These are phyloP conservation scores for Crithidia fasciculata DNA, from an alignment of 208 protist species.

Conservation along the genomic window DNA sequence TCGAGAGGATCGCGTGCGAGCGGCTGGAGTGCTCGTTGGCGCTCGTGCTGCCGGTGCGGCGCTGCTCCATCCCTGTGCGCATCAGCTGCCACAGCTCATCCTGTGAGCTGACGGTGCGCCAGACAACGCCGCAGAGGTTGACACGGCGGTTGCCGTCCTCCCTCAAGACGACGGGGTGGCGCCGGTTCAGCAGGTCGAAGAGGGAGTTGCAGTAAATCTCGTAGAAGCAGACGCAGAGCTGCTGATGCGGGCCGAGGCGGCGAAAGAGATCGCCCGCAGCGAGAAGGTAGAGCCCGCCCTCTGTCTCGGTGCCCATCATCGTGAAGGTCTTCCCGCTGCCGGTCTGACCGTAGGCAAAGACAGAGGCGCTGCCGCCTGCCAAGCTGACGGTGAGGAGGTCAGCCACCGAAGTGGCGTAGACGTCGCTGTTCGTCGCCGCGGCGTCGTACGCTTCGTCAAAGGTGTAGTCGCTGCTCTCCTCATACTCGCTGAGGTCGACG, in stretches of 20 bases:
- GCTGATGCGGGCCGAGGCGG: conserved; percentile 41
- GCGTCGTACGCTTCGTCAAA: conserved; percentile 95
- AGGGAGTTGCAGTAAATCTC: conserved; percentile 97
- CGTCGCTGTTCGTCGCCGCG: conserved; percentile 66
- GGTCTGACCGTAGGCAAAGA: conserved; percentile 94
- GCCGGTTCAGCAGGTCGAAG: conserved; percentile 93
- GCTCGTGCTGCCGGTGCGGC: conserved; percentile 85
- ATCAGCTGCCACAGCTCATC: conserved; percentile 82
- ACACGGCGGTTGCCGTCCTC: conserved; percentile 92
- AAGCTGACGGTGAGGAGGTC: conserved; percentile 91
- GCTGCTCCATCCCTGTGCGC: conserved; percentile 74
- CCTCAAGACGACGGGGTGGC: conserved; percentile 84
- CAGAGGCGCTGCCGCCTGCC: conserved; percentile 93
- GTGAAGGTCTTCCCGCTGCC: conserved; percentile 95
- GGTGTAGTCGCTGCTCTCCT: conserved; percentile 92
- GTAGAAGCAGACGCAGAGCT: conserved; percentile 87
- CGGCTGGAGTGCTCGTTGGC: conserved; percentile 91
- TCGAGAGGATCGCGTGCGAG: conserved; percentile 88
- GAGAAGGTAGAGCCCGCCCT: conserved; percentile 92
- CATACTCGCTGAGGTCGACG: conserved; percentile 96
- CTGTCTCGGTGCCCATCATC: conserved; percentile 79
- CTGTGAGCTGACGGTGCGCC: conserved; percentile 58
- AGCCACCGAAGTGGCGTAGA: conserved; percentile 81
- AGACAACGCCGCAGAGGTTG: conserved; percentile 91
- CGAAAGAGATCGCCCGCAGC: conserved; percentile 92